Base-by-base conservation (phyloP, 2,329 filamentous ascomycete genomes). In the Xenoacremonium recifei region DNA sequence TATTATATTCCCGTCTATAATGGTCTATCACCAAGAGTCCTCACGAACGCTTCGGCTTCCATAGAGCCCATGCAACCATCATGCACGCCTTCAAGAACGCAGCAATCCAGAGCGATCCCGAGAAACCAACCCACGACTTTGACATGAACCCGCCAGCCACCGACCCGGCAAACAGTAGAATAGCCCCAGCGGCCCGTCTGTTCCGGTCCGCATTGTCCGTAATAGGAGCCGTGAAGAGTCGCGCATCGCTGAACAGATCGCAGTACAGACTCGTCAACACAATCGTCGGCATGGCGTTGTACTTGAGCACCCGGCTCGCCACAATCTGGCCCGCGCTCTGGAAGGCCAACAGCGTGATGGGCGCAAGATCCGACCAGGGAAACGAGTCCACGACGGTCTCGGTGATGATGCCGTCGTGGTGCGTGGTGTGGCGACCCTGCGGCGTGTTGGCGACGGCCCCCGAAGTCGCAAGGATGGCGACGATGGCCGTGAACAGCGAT, bases 231-330 rank as follows among this genome's bases (percentile, higher is more conserved):
- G 55, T 58, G n/a, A 58, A 58, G 4, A 58, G 45, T 23, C 40
- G 47, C 0, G 55, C 55, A 7, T 58, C 55, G 35, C 55, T 58
- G 51, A 58, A 57, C 48, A 58, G 37, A 10, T 58, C 55, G 37
- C 55, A 58, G 48, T 58, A 58, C 37, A 58, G 5, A 29, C 55
- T 58, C 1, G 55, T 58, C 40, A 58, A 13, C 12, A 58, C 55
- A 29, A 58, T 39, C 1, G 55, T 58, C 0, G 55, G 55, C 45
- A 58, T 58, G 18, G 50, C 40, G 44, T 58, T 58, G 36, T 53
- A 58, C 45, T 55, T 58, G 37, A 58, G 48, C 1, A 55, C 55
- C 6, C 55, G 50, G 2, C 55, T 58, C 0, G 55, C 55, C 6
- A 58, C 55, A 0, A 58, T 58, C 11, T 58, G 55, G 1, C 55